Conservation (phyloP, 129 eudicot species). For the Silybum marianum region DNA sequence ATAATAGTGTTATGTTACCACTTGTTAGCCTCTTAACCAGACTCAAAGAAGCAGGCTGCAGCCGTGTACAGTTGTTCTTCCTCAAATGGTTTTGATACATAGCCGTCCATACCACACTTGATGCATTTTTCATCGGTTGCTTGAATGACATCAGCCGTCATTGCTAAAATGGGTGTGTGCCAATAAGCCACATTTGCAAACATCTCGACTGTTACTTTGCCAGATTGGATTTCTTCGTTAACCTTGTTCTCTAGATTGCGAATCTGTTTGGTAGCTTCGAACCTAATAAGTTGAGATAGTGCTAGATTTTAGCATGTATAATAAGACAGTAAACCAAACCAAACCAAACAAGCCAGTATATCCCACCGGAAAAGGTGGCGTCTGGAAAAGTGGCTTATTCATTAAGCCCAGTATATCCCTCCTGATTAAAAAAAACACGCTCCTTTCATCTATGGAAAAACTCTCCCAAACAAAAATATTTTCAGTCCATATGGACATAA, state of each 20-base stretch:
- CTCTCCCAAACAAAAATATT: no score
- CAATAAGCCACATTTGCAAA: constrained; percentile 42
- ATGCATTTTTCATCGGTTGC: constrained; percentile 73
- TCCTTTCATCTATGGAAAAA: no score
- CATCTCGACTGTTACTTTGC: constrained; percentile 32
- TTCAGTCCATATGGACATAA: not conserved
- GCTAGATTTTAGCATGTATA: constrained; percentile 1
- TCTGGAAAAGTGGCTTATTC: no score
- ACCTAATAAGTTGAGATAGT: constrained; percentile 41
- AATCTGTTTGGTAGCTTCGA: constrained; percentile 79
- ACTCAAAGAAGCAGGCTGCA: constrained; percentile 75
- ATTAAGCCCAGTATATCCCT: no score
- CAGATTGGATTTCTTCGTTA: constrained; percentile 35
- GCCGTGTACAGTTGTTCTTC: constrained; percentile 71
- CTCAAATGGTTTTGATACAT: constrained; percentile 81
- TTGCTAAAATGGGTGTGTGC: constrained; percentile 93
- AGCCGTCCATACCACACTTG: constrained; percentile 90
- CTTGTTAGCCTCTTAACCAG: constrained; percentile 40
- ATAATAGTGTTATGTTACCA: not conserved
- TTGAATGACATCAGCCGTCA: constrained; percentile 96
- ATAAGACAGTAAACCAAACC: not conserved
- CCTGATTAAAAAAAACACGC: no score
- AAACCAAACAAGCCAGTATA: not conserved
- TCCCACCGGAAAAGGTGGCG: not conserved
- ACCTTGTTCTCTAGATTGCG: constrained; percentile 48